Base-by-base conservation (phyloP, 352 stramenopile species). In the Pythium scleroteichum region DNA sequence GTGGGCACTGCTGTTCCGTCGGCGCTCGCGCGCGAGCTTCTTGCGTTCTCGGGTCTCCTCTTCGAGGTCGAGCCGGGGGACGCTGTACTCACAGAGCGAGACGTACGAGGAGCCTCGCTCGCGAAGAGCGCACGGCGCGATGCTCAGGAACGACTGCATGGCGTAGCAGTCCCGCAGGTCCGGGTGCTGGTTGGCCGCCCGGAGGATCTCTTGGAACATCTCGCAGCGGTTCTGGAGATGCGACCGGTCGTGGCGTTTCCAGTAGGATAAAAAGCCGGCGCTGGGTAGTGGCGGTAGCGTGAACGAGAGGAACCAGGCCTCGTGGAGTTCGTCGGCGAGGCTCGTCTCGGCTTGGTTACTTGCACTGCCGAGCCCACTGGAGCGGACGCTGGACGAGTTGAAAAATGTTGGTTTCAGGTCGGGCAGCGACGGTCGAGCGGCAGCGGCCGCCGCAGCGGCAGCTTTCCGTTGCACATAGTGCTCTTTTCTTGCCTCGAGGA, bases 41-140 rank as follows among this genome's bases (percentile, higher is more conserved):
- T 88, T 84, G 38, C 84, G 78, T 64, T 94, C 84, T 13, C 78
- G 71, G 24, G 85, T 80, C 52, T 94, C 84, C 38, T 88, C 78
- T 47, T 88, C 70, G 0, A 73, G 68, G 64, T 87, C 79, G 6
- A 94, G 59, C 9, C 71, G 73, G 6, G 85, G 85, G 20, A 95
- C 82, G 59, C 82, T 87, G 69, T 87, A 87, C 45, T 87, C 77
- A 61, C 64, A 73, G 5, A 94, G 79, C 50, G 85, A 94, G 22
- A 92, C 84, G 64, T 94, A 94, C 8, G 82, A 91, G 8, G 82
- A 90, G 16, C 85, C 82, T 17, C 81, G 81, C 32, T 94, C 66
- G 39, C 72, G 68, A 42, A 84, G 77, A n/a, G 77, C 61, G 45
- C 68, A 76, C 17, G 73, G 81, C 46, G 77, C 75, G 17, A 75